A percentile compares a stretch with the other conserved stretches of the same genome.
These are phyloP conservation scores for Fusarium tanahbumbuense DNA, from an alignment of 2,329 filamentous ascomycete species.

Conservation along the genomic window DNA sequence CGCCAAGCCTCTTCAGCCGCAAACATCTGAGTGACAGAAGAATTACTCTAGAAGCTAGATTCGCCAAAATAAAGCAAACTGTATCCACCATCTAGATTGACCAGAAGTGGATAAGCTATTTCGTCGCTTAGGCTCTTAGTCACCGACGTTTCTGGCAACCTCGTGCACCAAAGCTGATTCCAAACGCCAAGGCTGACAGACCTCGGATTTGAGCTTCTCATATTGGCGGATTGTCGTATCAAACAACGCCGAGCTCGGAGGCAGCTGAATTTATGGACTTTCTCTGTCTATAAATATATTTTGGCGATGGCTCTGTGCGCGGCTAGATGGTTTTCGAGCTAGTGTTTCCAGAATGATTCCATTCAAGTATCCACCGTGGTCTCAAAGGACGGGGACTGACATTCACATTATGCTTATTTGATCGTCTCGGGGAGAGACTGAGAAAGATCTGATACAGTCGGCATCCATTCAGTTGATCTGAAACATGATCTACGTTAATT, in stretches of 20 bases:
- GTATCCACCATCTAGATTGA: no score
- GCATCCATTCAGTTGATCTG: background rate
- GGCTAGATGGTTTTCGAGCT: background rate
- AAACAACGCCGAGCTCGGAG: background rate
- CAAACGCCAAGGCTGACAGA: background rate
- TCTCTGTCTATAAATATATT: background rate
- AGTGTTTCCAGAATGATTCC: background rate
- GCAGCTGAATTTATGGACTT: background rate
- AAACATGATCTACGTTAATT: background rate
- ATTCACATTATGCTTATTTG: background rate
- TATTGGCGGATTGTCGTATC: background rate
- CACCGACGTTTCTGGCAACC: background rate
- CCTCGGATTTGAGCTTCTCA: background rate
- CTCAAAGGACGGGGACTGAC: background rate
- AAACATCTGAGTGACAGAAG: background rate
- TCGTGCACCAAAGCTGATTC: background rate
- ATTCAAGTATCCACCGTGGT: background rate
- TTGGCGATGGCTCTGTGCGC: background rate
- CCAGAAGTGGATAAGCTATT: background rate
- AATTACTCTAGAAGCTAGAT: background rate
- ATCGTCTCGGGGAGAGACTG: background rate
- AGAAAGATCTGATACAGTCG: accelerated
- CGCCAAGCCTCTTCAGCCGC: background rate
- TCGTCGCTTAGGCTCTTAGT: accelerated
- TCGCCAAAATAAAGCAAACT: background rate